These are phyloP conservation scores for Ophiostoma australiae DNA, from an alignment of 2,329 filamentous ascomycete species.

Conservation along the genomic window DNA sequence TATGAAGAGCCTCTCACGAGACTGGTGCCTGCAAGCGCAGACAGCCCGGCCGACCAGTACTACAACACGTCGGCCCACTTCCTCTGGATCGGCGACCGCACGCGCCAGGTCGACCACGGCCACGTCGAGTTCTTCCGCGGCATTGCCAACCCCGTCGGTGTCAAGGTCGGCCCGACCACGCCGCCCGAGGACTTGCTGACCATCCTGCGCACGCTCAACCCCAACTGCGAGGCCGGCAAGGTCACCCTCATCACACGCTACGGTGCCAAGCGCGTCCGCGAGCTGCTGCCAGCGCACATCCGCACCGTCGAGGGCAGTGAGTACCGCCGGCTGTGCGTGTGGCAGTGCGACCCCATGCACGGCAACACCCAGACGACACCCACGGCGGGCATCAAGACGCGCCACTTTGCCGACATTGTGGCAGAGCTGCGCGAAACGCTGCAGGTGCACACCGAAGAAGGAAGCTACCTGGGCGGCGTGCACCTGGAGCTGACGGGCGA, in stretches of 20 bases:
- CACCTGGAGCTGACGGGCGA: slow-evolving; percentile 95
- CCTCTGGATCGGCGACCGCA: slow-evolving; percentile 97
- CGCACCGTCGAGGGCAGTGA: slow-evolving; percentile 78
- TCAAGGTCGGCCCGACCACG: slow-evolving; percentile 92
- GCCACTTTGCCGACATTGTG: slow-evolving; percentile 85
- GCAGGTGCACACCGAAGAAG: slow-evolving; percentile 74
- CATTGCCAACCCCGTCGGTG: slow-evolving; percentile 89
- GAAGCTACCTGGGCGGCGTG: slow-evolving; percentile 85
- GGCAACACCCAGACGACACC: slow-evolving; percentile 68
- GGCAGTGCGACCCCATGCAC: slow-evolving; percentile 99
- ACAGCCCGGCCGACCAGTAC: slow-evolving; percentile 42
- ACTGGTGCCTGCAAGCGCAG: slow-evolving; percentile 35
- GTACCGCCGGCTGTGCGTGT: slow-evolving; percentile 64
- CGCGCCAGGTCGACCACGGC: slow-evolving; percentile 83
- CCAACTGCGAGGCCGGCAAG: slow-evolving; percentile 75
- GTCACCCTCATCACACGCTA: slow-evolving; percentile 96
- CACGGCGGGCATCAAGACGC: slow-evolving; percentile 78
- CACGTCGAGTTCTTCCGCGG: slow-evolving; percentile 98
- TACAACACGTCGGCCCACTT: slow-evolving; percentile 96
- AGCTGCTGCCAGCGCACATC: slow-evolving; percentile 78
- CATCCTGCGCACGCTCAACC: slow-evolving; percentile 82
- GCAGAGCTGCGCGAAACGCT: slow-evolving; percentile 79
- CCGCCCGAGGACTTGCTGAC: slow-evolving; percentile 67
- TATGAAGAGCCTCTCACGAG: slow-evolving; percentile 89
- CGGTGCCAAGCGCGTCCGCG: slow-evolving; percentile 69